phyloP scores from a whole-genome alignment of 2,329 filamentous ascomycete genomes.

The Celoporthe dispersa region DNA sequence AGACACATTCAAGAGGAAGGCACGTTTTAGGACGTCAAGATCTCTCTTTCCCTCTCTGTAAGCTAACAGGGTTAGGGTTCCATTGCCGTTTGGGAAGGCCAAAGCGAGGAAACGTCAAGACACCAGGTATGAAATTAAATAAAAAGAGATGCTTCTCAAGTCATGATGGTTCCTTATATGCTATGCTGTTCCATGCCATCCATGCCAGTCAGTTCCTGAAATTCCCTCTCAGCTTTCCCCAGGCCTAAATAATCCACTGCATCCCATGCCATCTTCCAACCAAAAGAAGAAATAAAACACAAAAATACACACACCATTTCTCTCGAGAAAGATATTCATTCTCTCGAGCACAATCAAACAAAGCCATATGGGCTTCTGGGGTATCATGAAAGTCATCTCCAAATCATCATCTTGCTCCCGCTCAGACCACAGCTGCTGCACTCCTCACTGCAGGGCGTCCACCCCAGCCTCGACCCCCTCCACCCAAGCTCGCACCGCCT shows the following conservation, averaged over 20 bases:
- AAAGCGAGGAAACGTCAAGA: too few species aligned
- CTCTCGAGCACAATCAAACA: constrained; percentile 21
- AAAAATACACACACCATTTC: too few species aligned
- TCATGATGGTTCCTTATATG: not conserved
- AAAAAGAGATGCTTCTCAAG: too few species aligned
- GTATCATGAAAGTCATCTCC: constrained; percentile 26
- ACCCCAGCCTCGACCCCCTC: constrained; percentile 38
- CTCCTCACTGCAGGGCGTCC: constrained; percentile 19
- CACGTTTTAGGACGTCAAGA: not conserved
- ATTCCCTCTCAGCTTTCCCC: not conserved
- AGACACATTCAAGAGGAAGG: too few species aligned
- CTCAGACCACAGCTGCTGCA: too few species aligned
- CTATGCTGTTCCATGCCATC: too few species aligned
- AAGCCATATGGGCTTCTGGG: constrained; percentile 18
- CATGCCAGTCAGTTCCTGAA: not conserved
- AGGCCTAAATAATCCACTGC: too few species aligned
- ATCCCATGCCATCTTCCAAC: too few species aligned
- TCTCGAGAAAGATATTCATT: not conserved
- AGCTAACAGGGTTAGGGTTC: not conserved
- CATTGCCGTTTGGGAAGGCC: too few species aligned
- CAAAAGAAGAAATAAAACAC: too few species aligned
- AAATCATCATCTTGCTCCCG: not conserved
- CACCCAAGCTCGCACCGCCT: constrained; percentile 40
- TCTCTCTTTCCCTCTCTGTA: too few species aligned
- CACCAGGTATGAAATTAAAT: too few species aligned